A percentile compares a stretch with the other conserved stretches of the same genome.
phyloP scores from a whole-genome alignment of 495 filamentous ascomycete genomes.

The Aspergillus mulundensis region DNA sequence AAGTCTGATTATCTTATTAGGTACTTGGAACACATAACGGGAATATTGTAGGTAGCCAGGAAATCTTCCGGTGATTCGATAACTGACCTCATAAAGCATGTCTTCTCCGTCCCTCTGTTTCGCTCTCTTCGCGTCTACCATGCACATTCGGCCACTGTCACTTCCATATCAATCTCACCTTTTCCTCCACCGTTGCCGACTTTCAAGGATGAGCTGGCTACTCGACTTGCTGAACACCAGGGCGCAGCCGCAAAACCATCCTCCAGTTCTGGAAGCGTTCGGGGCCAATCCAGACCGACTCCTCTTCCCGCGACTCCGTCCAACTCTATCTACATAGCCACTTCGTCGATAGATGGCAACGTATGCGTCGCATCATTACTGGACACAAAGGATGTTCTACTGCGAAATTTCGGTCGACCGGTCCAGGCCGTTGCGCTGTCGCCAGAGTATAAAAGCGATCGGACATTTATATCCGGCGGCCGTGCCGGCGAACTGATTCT shows the following conservation, averaged over 20 bases:
- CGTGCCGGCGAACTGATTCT: slow-evolving; percentile 84
- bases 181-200: slow-evolving; percentile 70
- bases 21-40: slow-evolving; percentile 95
- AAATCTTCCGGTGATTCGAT: slow-evolving; percentile 1
- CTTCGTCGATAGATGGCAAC: slow-evolving; percentile 92
- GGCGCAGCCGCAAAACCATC: slow-evolving; percentile 39
- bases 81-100: slow-evolving; percentile 58
- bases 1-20: slow-evolving; percentile 44
- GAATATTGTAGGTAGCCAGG: slow-evolving; percentile 69
- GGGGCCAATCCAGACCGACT: slow-evolving; percentile 46
- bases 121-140: slow-evolving; percentile 78
- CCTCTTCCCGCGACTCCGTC: slow-evolving; percentile 64
- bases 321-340: slow-evolving; percentile 86
- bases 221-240: slow-evolving; percentile 47
- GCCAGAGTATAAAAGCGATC: slow-evolving; percentile 85
- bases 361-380: slow-evolving; percentile 83
- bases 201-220: slow-evolving; percentile 49
- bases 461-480: slow-evolving; percentile 84
- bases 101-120: slow-evolving; percentile 75
- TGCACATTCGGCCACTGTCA: slow-evolving; percentile 87
- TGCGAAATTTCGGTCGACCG: slow-evolving; percentile 91
- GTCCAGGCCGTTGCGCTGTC: slow-evolving; percentile 86
- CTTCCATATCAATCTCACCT: slow-evolving; percentile 85
- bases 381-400: slow-evolving; percentile 72
- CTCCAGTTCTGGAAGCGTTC: slow-evolving; percentile 45